Evolutionary conservation across 371 early-diverging fungal genomes (phyloP).

Genomic region (Basidiobolus meristosporus): DNA sequence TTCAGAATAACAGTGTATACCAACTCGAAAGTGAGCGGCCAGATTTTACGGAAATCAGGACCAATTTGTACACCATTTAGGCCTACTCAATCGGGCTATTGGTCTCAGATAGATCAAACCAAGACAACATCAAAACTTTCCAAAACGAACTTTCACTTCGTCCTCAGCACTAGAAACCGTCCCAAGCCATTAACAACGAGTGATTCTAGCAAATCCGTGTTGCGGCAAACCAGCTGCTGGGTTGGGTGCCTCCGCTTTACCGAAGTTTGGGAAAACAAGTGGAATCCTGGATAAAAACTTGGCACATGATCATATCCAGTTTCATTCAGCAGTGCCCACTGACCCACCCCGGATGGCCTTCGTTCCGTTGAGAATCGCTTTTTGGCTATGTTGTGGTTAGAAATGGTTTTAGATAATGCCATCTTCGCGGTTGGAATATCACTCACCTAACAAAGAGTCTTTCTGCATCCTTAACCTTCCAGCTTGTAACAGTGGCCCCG

Average conservation of each 20-base stretch:
- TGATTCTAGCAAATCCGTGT: constrained; percentile 74
- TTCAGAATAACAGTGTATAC: constrained; percentile 61
- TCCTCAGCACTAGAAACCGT: constrained; percentile 23
- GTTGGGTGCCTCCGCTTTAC: constrained; percentile 3
- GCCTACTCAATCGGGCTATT: constrained; percentile 8
- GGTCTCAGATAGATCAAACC: neutral
- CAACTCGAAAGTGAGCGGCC: constrained; percentile 59
- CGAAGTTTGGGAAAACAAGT: constrained; percentile 5
- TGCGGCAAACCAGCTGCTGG: constrained; percentile 9
- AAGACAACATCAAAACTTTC: constrained; percentile 9
- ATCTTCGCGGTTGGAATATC: neutral
- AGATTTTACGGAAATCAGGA: constrained; percentile 24
- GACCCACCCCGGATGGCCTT: constrained; percentile 78
- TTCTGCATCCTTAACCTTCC: constrained; percentile 41
- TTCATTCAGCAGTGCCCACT: constrained; percentile 2
- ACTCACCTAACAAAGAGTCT: constrained; percentile 54
- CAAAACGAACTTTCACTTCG: constrained; percentile 42
- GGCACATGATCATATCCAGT: neutral
- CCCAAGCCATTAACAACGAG: constrained; percentile 40
- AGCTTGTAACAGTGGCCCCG: constrained; percentile 66
- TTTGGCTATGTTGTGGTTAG: constrained; percentile 13
- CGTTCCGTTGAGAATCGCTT: constrained; percentile 51
- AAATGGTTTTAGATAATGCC: neutral
- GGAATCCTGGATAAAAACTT: constrained; percentile 1
- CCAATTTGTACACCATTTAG: constrained; percentile 35